Base-by-base conservation (phyloP, 2,329 filamentous ascomycete genomes). In the Colletotrichum kahawae region DNA sequence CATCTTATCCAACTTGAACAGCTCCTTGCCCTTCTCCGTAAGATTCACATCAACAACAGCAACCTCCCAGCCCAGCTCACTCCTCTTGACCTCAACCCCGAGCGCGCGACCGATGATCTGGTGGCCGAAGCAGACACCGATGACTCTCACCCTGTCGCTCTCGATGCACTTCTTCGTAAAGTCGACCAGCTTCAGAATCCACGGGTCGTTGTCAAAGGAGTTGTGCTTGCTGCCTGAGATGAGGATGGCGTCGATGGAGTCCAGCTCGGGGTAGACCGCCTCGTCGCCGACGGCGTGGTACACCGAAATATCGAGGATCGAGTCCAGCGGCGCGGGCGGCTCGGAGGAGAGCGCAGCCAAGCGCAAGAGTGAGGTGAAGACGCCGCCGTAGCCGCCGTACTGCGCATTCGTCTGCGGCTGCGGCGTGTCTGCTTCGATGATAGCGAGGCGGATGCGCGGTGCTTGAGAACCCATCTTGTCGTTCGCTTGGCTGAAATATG, bases 371-470 rank as follows among this genome's bases (percentile, higher is more conserved):
- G 88, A 81, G 21, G 85, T 88, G 84, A 95, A 95, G 75, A 95
- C 90, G 77, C 92, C 93, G 76, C 92, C 91, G 85, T 98, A 98
- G 75, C 89, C 89, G 67, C 92, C 91, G 84, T 94, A 95, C 79
- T 91, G 91, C 70, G 88, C 88, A 70, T 90, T 86, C 48, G 93
- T 91, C 57, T 89, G 84, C 2, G 92, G 90, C 65, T 94, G 88
- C 2, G 95, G 95, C 2, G 91, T 94, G 85, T 98, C 96, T 87
- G 94, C 93, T 88, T 98, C 95, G 78, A 98, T 92, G 79, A 98
- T 90, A 62, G 96, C 95, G 84, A 98, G 93, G 71, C 94, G 93
- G 78, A 96, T 86, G 34, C 91, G 90, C n/a, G 79, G 73, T 48
- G 80, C 77, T 8, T 77, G 68, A 2, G 76, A 77, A 62, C 76